A percentile compares a stretch with the other conserved stretches of the same genome.
Evolutionary conservation across 306 rosid species (phyloP).

Genomic region (Cyclanthera cordifolia): DNA sequence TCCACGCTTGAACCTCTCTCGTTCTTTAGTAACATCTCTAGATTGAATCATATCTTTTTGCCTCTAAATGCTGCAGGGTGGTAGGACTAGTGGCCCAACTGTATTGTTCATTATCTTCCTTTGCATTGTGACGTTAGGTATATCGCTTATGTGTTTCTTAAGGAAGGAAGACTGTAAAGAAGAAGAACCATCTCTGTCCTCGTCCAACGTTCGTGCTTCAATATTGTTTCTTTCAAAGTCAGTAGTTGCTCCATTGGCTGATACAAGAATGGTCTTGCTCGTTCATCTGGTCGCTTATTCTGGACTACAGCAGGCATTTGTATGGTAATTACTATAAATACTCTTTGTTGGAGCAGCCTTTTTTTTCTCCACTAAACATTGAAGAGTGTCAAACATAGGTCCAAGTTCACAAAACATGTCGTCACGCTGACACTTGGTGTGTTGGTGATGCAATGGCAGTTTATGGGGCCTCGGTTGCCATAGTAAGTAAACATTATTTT

Average conservation of each 20-base stretch:
- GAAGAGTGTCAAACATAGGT: constrained; percentile 37
- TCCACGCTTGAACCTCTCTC: not conserved
- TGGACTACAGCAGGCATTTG: constrained; percentile 94
- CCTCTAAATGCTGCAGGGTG: constrained; percentile 41
- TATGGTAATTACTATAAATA: constrained; percentile 53
- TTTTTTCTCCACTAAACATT: constrained; percentile 10
- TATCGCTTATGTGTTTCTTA: constrained; percentile 67
- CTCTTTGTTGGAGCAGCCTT: constrained; percentile 15
- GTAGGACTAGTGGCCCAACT: constrained; percentile 48
- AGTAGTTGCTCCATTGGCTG: constrained; percentile 41
- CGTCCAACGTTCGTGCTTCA: constrained; percentile 30
- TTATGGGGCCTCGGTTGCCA: constrained; percentile 90
- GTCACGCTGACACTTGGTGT: constrained; percentile 75
- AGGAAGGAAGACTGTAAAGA: constrained; percentile 35
- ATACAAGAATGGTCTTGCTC: constrained; percentile 59
- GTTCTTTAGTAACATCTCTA: not conserved
- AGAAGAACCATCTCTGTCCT: constrained; percentile 26
- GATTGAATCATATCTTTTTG: constrained; percentile 8
- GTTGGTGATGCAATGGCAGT: constrained; percentile 86
- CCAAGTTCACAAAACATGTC: constrained; percentile 63
- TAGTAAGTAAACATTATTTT: constrained; percentile 41
- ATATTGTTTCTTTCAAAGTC: constrained; percentile 43
- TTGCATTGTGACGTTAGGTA: constrained; percentile 58
- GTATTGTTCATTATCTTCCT: constrained; percentile 68
- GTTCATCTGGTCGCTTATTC: constrained; percentile 90